Evolutionary conservation across 2,329 filamentous ascomycete genomes (phyloP).

Genomic region (Fusarium nelsonii): DNA sequence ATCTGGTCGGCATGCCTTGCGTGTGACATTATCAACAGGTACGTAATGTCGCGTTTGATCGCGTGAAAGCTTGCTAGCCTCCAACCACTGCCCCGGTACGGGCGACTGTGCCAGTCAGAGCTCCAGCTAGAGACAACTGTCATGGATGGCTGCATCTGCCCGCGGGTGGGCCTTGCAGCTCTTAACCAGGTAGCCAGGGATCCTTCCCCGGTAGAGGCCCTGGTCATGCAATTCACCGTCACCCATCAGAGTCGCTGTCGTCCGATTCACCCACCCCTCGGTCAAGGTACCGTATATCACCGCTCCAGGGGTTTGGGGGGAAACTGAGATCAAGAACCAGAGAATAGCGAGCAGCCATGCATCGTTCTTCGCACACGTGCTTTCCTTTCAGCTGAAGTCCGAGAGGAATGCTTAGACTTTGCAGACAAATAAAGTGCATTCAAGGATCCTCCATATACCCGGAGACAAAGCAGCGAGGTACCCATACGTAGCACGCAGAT

Average conservation of each 20-base stretch:
- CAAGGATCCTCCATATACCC: background rate
- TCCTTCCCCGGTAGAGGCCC: constrained; percentile 40
- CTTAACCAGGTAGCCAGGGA: constrained; percentile 39
- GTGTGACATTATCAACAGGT: constrained; percentile 42
- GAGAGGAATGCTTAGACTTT: background rate
- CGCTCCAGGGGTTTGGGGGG: constrained; percentile 35
- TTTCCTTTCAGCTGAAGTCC: background rate
- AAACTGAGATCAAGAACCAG: constrained; percentile 11
- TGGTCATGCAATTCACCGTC: constrained; percentile 41
- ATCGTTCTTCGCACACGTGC: constrained; percentile 21
- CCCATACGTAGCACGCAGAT: background rate
- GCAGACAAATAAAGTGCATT: background rate
- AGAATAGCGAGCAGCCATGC: constrained; percentile 15
- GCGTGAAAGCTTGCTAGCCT: constrained; percentile 39
- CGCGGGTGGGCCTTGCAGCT: constrained; percentile 47
- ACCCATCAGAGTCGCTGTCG: constrained; percentile 40
- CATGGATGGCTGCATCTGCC: constrained; percentile 45
- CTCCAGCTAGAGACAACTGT: constrained; percentile 41
- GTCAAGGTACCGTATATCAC: constrained; percentile 44
- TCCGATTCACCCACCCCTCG: constrained; percentile 41
- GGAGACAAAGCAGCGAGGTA: background rate
- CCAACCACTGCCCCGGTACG: constrained; percentile 46
- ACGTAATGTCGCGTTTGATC: constrained; percentile 43
- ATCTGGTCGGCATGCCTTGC: constrained; percentile 36
- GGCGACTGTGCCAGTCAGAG: constrained; percentile 44